phyloP scores from a whole-genome alignment of 2,329 filamentous ascomycete genomes.

The Colletotrichum theobromicola region DNA sequence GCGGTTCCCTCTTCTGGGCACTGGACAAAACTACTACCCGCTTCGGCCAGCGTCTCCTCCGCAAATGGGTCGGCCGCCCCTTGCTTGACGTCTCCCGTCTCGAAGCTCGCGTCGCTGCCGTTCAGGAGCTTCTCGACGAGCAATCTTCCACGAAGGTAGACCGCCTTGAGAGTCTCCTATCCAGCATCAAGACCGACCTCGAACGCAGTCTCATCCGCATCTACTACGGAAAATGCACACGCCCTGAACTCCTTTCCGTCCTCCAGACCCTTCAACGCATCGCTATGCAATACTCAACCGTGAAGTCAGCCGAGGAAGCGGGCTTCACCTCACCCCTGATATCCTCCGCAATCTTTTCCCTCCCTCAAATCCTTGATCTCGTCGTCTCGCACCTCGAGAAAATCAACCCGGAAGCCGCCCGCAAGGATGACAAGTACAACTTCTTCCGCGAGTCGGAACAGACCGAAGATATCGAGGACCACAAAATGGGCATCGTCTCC shows the following conservation, averaged over 20 bases:
- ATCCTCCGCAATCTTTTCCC: slow-evolving; percentile 71
- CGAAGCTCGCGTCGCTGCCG: slow-evolving; percentile 80
- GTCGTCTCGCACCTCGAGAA: slow-evolving; percentile 80
- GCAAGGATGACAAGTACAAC: slow-evolving; percentile 87
- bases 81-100: slow-evolving; percentile 77
- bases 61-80: slow-evolving; percentile 94
- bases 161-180: slow-evolving; percentile 74
- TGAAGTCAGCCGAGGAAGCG: slow-evolving; percentile 68
- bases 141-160: slow-evolving; percentile 72
- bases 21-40: slow-evolving; percentile 90
- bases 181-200: slow-evolving; percentile 77
- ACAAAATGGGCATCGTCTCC: slow-evolving; percentile 89
- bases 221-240: slow-evolving; percentile 95
- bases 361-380: slow-evolving; percentile 78
- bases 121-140: slow-evolving; percentile 81
- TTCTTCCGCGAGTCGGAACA: slow-evolving; percentile 92
- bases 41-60: slow-evolving; percentile 84
- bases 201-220: slow-evolving; percentile 94
- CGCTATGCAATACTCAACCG: slow-evolving; percentile 73
- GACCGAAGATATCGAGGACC: slow-evolving; percentile 85
- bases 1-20: slow-evolving; percentile 94
- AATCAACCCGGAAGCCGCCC: slow-evolving; percentile 85
- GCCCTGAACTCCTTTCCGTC: slow-evolving; percentile 84
- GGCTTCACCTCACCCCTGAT: slow-evolving; percentile 77
- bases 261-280: slow-evolving; percentile 87